phyloP scores from a whole-genome alignment of 345 rosid genomes.

The Gossypium stocksii region DNA sequence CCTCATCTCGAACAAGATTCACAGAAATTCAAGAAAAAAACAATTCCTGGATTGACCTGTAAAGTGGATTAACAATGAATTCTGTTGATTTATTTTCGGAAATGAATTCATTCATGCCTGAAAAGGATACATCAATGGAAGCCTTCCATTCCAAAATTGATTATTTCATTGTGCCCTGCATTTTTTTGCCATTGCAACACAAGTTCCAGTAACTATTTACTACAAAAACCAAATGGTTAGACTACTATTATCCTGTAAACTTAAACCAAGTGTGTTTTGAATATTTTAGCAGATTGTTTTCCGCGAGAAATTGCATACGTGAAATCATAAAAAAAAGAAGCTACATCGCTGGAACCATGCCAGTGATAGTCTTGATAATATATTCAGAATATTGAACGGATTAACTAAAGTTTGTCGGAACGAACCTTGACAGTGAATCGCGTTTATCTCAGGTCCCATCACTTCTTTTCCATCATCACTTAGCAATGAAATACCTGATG shows the following conservation, averaged over 20 bases:
- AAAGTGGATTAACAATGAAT: not conserved
- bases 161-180: slow-evolving; percentile 45
- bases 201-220: not conserved
- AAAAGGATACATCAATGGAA: slow-evolving; percentile 5
- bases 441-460: slow-evolving; percentile 54
- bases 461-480: slow-evolving; percentile 55
- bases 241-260: not conserved
- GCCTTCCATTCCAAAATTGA: slow-evolving; percentile 31
- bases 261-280: not conserved
- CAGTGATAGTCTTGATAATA: not conserved
- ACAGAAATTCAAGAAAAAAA: not conserved
- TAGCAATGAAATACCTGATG: slow-evolving; percentile 61
- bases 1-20: not conserved
- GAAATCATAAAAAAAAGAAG: not conserved
- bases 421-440: slow-evolving; percentile 52
- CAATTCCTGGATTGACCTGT: not conserved
- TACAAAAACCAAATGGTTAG: not conserved
- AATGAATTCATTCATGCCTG: not conserved
- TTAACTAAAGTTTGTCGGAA: not conserved
- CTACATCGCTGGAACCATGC: not conserved
- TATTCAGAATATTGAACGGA: not conserved
- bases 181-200: slow-evolving; percentile 4
- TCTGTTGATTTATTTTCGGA: not conserved
- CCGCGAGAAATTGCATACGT: too few relatives aligned
- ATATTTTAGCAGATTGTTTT: not conserved